phyloP scores from a whole-genome alignment of 2,329 filamentous ascomycete species.

The Fusarium clavum region DNA sequence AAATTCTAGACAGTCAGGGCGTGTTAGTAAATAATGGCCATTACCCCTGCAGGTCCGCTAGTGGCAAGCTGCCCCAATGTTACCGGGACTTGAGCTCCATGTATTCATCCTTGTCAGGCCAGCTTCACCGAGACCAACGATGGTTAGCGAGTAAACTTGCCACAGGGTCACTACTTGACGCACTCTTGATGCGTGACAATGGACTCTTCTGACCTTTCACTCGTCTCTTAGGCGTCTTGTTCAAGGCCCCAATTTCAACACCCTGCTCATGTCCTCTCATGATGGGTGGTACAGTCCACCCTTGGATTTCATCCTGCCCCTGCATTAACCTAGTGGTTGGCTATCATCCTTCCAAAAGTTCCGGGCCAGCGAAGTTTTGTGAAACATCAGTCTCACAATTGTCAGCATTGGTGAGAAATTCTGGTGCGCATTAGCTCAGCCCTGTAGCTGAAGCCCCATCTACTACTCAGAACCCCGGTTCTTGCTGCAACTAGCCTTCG shows the following conservation, averaged over 20 bases:
- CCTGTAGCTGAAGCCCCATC: background rate
- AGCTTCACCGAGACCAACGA: constrained; percentile 1
- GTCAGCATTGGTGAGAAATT: background rate
- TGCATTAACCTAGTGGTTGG: background rate
- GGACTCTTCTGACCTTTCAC: background rate
- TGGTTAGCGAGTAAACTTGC: background rate
- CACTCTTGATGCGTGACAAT: constrained; percentile 4
- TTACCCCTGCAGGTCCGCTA: background rate
- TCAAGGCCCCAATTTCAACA: background rate
- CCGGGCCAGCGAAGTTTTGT: background rate
- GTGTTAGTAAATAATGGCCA: background rate
- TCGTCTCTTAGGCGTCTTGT: background rate
- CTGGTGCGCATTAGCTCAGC: background rate
- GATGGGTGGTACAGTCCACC: background rate
- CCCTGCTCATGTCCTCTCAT: background rate
- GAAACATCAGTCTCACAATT: background rate
- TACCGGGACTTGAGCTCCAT: background rate
- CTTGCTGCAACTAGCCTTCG: background rate
- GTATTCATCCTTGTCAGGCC: background rate
- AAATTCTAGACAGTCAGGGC: background rate
- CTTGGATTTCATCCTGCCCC: background rate
- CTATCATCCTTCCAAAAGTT: background rate
- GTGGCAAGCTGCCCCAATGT: background rate
- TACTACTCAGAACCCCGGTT: background rate
- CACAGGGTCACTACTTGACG: background rate